phyloP scores from a whole-genome alignment of 305 asterid genomes.

The Coffea humblotiana region DNA sequence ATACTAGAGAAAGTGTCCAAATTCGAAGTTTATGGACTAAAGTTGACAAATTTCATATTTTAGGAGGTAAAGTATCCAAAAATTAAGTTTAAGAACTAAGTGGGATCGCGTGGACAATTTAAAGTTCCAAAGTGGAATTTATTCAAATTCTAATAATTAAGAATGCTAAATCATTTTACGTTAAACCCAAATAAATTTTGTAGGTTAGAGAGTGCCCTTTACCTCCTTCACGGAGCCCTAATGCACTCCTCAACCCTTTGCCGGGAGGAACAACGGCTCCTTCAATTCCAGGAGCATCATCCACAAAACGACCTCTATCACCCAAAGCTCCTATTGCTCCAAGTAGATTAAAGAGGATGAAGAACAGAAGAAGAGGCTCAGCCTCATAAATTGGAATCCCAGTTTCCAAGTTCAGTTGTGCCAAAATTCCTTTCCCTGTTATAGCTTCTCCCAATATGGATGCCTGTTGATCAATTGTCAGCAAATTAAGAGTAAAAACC shows the following conservation, averaged over 20 bases:
- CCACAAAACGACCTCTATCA: constrained; percentile 80
- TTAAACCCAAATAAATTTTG: no score
- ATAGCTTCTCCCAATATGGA: constrained; percentile 83
- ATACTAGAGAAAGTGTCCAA: no score
- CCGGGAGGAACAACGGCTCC: constrained; percentile 77
- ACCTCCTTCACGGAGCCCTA: constrained; percentile 69
- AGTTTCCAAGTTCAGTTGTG: constrained; percentile 75
- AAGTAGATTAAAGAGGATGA: constrained; percentile 76
- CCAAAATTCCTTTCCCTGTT: constrained; percentile 79
- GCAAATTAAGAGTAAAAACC: not conserved
- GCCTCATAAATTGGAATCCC: constrained; percentile 89
- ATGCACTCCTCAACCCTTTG: constrained; percentile 51
- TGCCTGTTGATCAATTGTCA: constrained; percentile 48
- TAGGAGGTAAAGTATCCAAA: no score
- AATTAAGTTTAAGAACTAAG: no score
- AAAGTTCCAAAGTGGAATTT: no score
- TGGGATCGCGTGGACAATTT: no score
- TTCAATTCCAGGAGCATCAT: constrained; percentile 63
- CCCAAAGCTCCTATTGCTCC: constrained; percentile 96
- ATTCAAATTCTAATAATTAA: no score
- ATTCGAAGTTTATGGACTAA: no score
- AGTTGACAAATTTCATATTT: no score
- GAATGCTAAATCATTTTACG: no score
- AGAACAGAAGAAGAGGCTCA: constrained; percentile 67
- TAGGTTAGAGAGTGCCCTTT: not conserved